These are phyloP conservation scores for Pestalotiopsis sp. DNA, from an alignment of 2,329 filamentous ascomycete species.

Conservation along the genomic window DNA sequence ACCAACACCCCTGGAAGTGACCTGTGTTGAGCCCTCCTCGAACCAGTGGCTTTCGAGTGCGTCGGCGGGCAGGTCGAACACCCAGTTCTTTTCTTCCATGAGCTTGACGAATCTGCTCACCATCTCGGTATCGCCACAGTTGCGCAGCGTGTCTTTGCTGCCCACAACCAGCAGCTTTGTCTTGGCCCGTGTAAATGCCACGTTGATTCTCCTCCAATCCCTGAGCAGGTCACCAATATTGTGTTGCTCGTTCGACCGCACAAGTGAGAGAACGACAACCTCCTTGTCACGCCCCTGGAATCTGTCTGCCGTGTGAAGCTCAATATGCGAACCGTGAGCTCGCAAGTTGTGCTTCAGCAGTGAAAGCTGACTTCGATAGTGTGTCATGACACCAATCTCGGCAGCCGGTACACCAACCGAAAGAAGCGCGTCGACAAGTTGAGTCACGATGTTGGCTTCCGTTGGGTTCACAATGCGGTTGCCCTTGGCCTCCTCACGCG, in stretches of 20 bases:
- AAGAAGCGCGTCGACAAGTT: slow-evolving; percentile 80
- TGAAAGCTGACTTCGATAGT: slow-evolving; percentile 90
- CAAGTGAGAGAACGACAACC: slow-evolving; percentile 82
- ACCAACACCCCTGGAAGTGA: slow-evolving; percentile 31
- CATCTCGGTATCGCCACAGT: slow-evolving; percentile 72
- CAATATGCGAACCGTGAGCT: slow-evolving; percentile 61
- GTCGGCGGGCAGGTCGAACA: slow-evolving; percentile 68
- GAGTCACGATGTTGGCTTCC: slow-evolving; percentile 77
- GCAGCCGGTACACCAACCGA: slow-evolving; percentile 71
- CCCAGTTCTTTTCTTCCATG: slow-evolving; percentile 79
- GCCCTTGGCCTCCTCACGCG: slow-evolving; percentile 75
- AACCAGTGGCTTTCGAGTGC: slow-evolving; percentile 71
- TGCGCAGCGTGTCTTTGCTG: slow-evolving; percentile 77
- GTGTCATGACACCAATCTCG: slow-evolving; percentile 93
- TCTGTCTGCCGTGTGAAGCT: slow-evolving; percentile 96
- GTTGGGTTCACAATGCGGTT: slow-evolving; percentile 85
- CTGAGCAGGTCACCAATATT: slow-evolving; percentile 88
- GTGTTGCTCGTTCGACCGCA: slow-evolving; percentile 80
- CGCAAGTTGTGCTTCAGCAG: slow-evolving; percentile 75
- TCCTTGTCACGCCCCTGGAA: slow-evolving; percentile 98
- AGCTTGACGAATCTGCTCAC: slow-evolving; percentile 74
- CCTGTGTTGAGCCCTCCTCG: slow-evolving; percentile 56
- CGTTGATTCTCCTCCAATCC: slow-evolving; percentile 93
- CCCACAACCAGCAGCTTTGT: slow-evolving; percentile 90
- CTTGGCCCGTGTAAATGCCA: slow-evolving; percentile 90